phyloP scores from a whole-genome alignment of 345 rosid genomes.

The Crucihimalaya himalaica region DNA sequence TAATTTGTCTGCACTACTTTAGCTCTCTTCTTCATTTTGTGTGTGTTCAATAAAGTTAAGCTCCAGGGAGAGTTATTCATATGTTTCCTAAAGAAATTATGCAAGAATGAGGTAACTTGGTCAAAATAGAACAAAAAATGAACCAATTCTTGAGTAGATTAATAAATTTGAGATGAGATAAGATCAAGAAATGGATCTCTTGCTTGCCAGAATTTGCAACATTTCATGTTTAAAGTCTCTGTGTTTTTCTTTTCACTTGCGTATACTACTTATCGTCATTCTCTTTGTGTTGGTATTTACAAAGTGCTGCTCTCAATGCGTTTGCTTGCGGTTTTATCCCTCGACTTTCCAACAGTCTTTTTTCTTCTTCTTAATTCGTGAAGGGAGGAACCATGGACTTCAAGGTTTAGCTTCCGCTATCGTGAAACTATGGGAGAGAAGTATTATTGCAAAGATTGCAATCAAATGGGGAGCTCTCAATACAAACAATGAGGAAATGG shows the following conservation, averaged over 20 bases:
- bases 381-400: slow-evolving; percentile 78
- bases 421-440: slow-evolving; percentile 74
- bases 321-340: slow-evolving; percentile 11
- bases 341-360: slow-evolving; percentile 19
- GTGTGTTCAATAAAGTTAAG: slow-evolving; percentile 2
- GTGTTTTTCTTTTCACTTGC: neutral
- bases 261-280: neutral
- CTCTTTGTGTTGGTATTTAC: neutral
- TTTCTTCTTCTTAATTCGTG: slow-evolving; percentile 25
- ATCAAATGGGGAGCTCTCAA: slow-evolving; percentile 84
- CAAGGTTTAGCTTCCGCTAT: slow-evolving; percentile 87
- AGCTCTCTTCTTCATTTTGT: slow-evolving; percentile 10
- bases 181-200: slow-evolving; percentile 6
- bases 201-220: neutral
- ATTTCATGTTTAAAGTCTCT: neutral
- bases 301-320: slow-evolving; percentile 15
- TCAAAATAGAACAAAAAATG: neutral
- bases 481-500: slow-evolving; percentile 81
- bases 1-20: slow-evolving; percentile 26
- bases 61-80: neutral
- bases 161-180: neutral
- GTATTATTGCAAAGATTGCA: slow-evolving; percentile 75
- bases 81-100: neutral
- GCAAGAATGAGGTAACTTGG: neutral
- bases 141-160: neutral